phyloP scores from a whole-genome alignment of 495 filamentous ascomycete species.

The Hypoxylon cercidicola region DNA sequence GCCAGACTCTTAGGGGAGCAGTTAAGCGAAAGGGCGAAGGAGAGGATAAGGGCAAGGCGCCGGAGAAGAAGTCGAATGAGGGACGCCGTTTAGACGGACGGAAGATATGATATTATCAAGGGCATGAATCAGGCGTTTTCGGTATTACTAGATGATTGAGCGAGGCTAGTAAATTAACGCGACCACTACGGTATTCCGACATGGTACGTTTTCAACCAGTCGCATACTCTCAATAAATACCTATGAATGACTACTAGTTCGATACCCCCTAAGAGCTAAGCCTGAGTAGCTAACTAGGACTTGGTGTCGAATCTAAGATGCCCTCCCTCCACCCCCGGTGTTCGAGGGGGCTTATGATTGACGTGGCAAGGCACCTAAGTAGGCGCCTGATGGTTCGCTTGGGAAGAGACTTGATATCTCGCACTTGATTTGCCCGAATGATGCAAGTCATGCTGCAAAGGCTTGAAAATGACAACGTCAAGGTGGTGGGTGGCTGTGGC shows the following conservation, averaged over 20 bases:
- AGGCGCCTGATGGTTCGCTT: too few relatives aligned
- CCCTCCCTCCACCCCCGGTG: too few relatives aligned
- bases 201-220: background rate
- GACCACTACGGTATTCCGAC: conserved; percentile 17
- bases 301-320: too few relatives aligned
- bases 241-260: background rate
- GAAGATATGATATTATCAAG: conserved; percentile 23
- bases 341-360: too few relatives aligned
- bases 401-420: too few relatives aligned
- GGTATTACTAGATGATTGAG: conserved; percentile 21
- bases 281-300: too few relatives aligned
- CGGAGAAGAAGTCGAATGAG: conserved; percentile 49
- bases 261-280: too few relatives aligned
- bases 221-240: background rate
- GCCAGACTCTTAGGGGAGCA: conserved; percentile 82
- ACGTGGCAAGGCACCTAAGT: too few relatives aligned
- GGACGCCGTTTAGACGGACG: conserved; percentile 54
- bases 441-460: too few relatives aligned
- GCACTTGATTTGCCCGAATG: too few relatives aligned
- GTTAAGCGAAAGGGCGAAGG: conserved; percentile 63
- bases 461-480: too few relatives aligned
- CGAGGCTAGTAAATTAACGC: conserved; percentile 14
- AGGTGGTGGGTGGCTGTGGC: too few relatives aligned
- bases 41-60: conserved; percentile 50
- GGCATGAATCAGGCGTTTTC: conserved; percentile 19